Conservation (phyloP, 106 monocot genomes). For the Amphibolis antarctica region DNA sequence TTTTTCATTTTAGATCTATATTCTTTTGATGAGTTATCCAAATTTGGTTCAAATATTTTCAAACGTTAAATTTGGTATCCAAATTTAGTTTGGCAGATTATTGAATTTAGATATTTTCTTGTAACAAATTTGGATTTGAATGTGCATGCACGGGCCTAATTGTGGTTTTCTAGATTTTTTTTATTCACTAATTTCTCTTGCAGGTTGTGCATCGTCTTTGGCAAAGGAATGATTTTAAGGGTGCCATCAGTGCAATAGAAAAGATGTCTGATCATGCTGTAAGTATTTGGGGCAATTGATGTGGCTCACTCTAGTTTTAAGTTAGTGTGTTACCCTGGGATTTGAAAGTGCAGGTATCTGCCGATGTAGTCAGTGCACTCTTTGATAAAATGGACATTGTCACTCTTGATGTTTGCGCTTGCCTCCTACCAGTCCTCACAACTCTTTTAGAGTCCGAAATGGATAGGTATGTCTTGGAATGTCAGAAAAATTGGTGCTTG, state of each 20-base stretch:
- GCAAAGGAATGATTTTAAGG: constrained; percentile 66
- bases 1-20: too few relatives aligned
- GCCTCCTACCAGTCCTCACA: constrained; percentile 41
- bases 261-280: constrained; percentile 95
- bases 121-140: not conserved
- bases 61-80: too few relatives aligned
- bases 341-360: constrained; percentile 25
- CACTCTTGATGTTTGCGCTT: constrained; percentile 52
- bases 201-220: constrained; percentile 72
- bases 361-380: constrained; percentile 58
- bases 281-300: constrained; percentile 14
- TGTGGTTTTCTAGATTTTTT: not conserved
- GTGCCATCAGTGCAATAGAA: constrained; percentile 57
- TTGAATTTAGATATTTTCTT: too few relatives aligned
- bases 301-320: not conserved
- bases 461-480: constrained; percentile 60
- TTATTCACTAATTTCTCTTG: not conserved
- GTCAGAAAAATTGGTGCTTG: too few relatives aligned
- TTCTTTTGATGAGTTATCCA: too few relatives aligned
- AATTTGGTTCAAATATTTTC: too few relatives aligned
- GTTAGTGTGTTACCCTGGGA: not conserved
- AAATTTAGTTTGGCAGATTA: too few relatives aligned
- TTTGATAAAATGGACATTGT: constrained; percentile 38
- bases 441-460: constrained; percentile 58
- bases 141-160: not conserved